phyloP scores from a whole-genome alignment of 2,329 filamentous ascomycete genomes.

The Sporothrix curviconia region DNA sequence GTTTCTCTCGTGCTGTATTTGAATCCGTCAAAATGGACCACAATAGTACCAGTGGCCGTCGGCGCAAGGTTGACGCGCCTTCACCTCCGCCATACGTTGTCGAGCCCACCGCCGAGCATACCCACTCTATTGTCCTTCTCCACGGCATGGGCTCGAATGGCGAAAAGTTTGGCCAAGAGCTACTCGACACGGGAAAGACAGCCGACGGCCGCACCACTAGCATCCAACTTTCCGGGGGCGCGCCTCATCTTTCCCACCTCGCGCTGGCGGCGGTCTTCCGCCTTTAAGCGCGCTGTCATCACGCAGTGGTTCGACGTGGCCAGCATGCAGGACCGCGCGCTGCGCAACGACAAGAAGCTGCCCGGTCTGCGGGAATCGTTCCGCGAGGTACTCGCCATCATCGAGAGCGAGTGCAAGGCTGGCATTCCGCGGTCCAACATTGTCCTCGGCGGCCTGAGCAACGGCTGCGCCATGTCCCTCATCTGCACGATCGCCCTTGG shows the following conservation, averaged over 20 bases:
- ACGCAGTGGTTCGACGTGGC: constrained; percentile 48
- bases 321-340: constrained; percentile 32
- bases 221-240: constrained; percentile 32
- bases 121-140: constrained; percentile 26
- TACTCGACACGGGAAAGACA: constrained; percentile 25
- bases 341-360: constrained; percentile 37
- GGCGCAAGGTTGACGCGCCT: too few species aligned
- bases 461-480: constrained; percentile 8
- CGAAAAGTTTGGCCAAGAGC: constrained; percentile 27
- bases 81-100: constrained; percentile 19
- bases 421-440: constrained; percentile 32
- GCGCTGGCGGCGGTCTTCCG: constrained; percentile 35
- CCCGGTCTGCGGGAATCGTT: constrained; percentile 38
- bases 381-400: constrained; percentile 28
- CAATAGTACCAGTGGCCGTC: too few species aligned
- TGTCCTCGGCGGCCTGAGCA: constrained; percentile 37
- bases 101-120: constrained; percentile 22
- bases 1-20: too few species aligned
- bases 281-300: constrained; percentile 36
- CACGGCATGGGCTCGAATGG: constrained; percentile 29
- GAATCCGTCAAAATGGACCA: too few species aligned
- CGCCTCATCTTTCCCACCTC: constrained; percentile 49
- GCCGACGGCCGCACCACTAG: constrained; percentile 23
- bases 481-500: not conserved
- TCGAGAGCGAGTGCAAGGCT: not conserved